Conservation (phyloP, 148 eudicot genomes). For the Heliosperma pusillum region DNA sequence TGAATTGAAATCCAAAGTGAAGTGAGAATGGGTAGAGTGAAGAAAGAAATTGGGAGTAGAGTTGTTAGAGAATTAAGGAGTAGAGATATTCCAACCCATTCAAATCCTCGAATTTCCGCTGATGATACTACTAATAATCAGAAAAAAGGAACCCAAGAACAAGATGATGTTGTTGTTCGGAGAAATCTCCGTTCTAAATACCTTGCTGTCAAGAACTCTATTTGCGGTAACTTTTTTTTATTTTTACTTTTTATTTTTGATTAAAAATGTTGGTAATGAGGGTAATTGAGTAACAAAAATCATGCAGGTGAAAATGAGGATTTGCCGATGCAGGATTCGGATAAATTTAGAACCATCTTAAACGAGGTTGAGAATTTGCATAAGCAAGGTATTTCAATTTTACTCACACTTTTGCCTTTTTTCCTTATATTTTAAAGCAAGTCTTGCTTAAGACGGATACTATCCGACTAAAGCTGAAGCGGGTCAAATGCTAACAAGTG, state of each 20-base stretch:
- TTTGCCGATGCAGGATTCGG: slow-evolving; percentile 42
- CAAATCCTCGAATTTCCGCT: neutral
- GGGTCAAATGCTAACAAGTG: too few relatives aligned
- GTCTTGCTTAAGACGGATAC: too few relatives aligned
- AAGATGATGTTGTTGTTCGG: slow-evolving; percentile 38
- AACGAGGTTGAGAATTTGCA: slow-evolving; percentile 75
- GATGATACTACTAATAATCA: neutral
- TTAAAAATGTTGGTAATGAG: neutral
- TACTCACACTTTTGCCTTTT: neutral
- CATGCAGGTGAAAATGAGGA: slow-evolving; percentile 66
- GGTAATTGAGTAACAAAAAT: neutral
- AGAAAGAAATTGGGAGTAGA: slow-evolving; percentile 20
- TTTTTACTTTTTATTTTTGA: neutral
- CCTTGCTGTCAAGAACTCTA: slow-evolving; percentile 61
- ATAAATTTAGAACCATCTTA: slow-evolving; percentile 52
- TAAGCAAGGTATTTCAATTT: slow-evolving; percentile 47
- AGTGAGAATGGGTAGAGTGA: slow-evolving; percentile 21
- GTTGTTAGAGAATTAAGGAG: slow-evolving; percentile 16
- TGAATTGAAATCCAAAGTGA: slow-evolving; percentile 3
- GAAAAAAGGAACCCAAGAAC: slow-evolving; percentile 7
- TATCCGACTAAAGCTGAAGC: too few relatives aligned
- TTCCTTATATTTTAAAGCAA: too few relatives aligned
- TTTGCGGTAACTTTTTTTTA: slow-evolving; percentile 39
- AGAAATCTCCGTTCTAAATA: slow-evolving; percentile 69
- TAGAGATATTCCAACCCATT: slow-evolving; percentile 8